A percentile compares a stretch with the other conserved stretches of the same genome.
phyloP scores from a whole-genome alignment of 2,329 filamentous ascomycete genomes.

The Chaetothyriales sp. region DNA sequence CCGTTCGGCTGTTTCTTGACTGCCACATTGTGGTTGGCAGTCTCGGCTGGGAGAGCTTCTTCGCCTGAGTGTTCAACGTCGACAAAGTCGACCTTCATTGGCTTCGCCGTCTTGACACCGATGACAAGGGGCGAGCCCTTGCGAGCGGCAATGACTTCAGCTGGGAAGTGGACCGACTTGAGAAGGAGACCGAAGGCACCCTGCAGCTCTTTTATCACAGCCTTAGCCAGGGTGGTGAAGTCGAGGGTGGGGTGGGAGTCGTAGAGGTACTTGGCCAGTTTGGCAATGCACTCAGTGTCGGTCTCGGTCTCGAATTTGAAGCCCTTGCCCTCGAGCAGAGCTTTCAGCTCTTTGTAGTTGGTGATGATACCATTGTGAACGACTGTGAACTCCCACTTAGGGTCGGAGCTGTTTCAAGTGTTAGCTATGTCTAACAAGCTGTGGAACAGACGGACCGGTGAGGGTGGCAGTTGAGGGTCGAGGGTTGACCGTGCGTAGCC shows the following conservation, averaged over 20 bases:
- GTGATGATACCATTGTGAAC: slow-evolving; percentile 99
- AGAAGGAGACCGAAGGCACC: slow-evolving; percentile 93
- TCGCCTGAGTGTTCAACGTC: slow-evolving; percentile 95
- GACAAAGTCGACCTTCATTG: slow-evolving; percentile 99
- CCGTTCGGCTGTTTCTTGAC: slow-evolving; percentile 72
- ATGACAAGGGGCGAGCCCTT: slow-evolving; percentile 97
- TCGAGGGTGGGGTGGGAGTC: slow-evolving; percentile 86
- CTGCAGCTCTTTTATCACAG: slow-evolving; percentile 95
- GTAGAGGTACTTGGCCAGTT: slow-evolving; percentile 95
- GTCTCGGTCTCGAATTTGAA: slow-evolving; percentile 99
- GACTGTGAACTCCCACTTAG: slow-evolving; percentile 87
- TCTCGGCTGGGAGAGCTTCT: slow-evolving; percentile 72
- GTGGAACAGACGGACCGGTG: slow-evolving; percentile 57
- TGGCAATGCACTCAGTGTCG: slow-evolving; percentile 97
- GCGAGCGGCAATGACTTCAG: slow-evolving; percentile 92
- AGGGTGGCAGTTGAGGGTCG: slow-evolving; percentile 91
- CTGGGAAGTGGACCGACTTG: slow-evolving; percentile 96
- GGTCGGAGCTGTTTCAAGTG: slow-evolving; percentile 55
- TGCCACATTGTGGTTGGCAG: slow-evolving; percentile 88
- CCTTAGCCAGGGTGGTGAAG: slow-evolving; percentile 93
- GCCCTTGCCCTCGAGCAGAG: slow-evolving; percentile 80
- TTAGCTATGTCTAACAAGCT: slow-evolving; percentile 2
- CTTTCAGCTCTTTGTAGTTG: slow-evolving; percentile 99
- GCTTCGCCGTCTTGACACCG: slow-evolving; percentile 89
- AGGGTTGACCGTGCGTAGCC: slow-evolving; percentile 94